Evolutionary conservation across 2,329 filamentous ascomycete species (phyloP), one percentile per base, ranked within the genome.

Genomic region (Tolypocladium guangdongense): DNA sequence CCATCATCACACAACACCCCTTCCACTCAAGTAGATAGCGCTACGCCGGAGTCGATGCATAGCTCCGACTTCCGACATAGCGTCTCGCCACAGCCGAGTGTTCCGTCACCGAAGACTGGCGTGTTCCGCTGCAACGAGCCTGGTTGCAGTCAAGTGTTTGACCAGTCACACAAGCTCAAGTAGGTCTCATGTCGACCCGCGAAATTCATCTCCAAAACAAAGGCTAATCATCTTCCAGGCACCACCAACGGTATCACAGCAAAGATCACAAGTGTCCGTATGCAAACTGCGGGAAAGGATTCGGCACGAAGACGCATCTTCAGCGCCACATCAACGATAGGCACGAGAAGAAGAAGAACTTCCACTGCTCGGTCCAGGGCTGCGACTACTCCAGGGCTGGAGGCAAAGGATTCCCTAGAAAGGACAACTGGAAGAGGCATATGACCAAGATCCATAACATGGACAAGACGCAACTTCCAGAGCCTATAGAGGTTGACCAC

Each of bases 381-480:
- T 83, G 80, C 59, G 71, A 76, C 6, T 83, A 80, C 61, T 82
- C 78, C n/a, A 74, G 72, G 53, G 63, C 69, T 18, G 80, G 80
- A 10, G 78, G 79, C 52, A 82, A 80, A 57, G 78, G 76, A 0
- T 83, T 83, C 58, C 78, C 80, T 1, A 69, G 80, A 52, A 83
- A 83, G 61, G 80, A 83, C 60, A 83, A 83, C 64, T 83, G 80
- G 80, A 76, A 79, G 59, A 69, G 80, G 53, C 80, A 83, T 61
- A 82, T 83, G 78, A 69, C 74, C 37, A 82, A 82, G 63, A 82
- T 81, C 58, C 80, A 83, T 59, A 65, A 73, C 37, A 64, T 74
- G 55, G 72, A 75, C 50, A 64, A 68, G 48, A 59, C 60, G 48
- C 54, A 63, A 24, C 65, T 72, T 7, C 73, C 75, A 1, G 70